A percentile compares a stretch with the other conserved stretches of the same genome.
These are phyloP conservation scores for Globisporangium canariense DNA, from an alignment of 352 stramenopile species.

Conservation along the genomic window DNA sequence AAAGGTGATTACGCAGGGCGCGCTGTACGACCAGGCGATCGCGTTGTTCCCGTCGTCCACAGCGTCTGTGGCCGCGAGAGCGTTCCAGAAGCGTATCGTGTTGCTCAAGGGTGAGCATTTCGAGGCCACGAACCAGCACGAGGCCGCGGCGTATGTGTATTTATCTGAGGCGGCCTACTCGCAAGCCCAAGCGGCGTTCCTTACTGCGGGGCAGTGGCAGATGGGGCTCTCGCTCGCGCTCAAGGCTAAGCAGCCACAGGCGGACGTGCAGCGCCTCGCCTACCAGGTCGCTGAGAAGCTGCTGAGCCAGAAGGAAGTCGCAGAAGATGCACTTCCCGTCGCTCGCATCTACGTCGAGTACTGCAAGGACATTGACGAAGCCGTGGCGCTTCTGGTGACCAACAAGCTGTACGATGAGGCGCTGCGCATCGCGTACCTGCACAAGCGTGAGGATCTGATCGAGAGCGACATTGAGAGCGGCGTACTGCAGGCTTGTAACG, in stretches of 20 bases:
- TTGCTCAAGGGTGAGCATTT: conserved; percentile 49
- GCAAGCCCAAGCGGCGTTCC: conserved; percentile 53
- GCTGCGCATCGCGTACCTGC: conserved; percentile 52
- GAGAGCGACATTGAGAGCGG: conserved; percentile 71
- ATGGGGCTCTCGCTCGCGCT: conserved; percentile 53
- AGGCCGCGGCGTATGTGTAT: conserved; percentile 64
- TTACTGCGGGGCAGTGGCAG: conserved; percentile 49
- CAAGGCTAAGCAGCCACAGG: conserved; percentile 21
- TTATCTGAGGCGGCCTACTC: conserved; percentile 37
- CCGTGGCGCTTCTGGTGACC: conserved; percentile 54
- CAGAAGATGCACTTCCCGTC: conserved; percentile 29
- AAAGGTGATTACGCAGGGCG: conserved; percentile 37
- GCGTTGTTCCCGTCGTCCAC: conserved; percentile 32
- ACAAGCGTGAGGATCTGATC: conserved; percentile 55
- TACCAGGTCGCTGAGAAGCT: conserved; percentile 54
- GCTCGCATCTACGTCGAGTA: conserved; percentile 74
- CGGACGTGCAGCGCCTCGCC: conserved; percentile 36
- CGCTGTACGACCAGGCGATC: conserved; percentile 53
- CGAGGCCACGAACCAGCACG: conserved; percentile 30
- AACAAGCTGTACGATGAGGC: conserved; percentile 60
- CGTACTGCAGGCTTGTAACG: conserved; percentile 39
- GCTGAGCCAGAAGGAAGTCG: conserved; percentile 31
- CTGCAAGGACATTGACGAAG: conserved; percentile 67
- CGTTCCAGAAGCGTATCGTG: conserved; percentile 38
- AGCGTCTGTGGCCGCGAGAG: conserved; percentile 6